These are phyloP conservation scores for Colletotrichum tanaceti DNA, from an alignment of 2,329 filamentous ascomycete genomes.

Conservation along the genomic window DNA sequence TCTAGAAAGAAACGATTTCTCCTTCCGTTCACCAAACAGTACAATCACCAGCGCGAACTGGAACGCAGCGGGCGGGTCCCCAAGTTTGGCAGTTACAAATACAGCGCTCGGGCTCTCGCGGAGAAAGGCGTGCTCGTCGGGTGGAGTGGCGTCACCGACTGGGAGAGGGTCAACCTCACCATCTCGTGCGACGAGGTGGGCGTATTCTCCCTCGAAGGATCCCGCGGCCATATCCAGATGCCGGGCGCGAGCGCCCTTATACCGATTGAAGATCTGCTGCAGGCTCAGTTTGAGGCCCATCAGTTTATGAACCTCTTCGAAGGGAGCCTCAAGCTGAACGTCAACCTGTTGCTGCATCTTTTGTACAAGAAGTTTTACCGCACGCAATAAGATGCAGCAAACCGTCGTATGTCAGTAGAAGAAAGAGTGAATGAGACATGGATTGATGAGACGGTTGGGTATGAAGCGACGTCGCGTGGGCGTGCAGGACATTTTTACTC, in stretches of 20 bases:
- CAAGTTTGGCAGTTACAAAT: conserved; percentile 98
- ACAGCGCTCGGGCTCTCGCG: conserved; percentile 86
- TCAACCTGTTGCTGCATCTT: conserved; percentile 95
- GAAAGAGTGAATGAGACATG: conserved; percentile 28
- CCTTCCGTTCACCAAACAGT: conserved; percentile 97
- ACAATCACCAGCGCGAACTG: conserved; percentile 97
- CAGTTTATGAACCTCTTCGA: conserved; percentile 97
- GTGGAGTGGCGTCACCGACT: conserved; percentile 89
- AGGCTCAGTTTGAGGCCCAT: conserved; percentile 96
- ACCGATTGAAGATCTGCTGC: conserved; percentile 90
- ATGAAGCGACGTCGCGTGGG: conserved; percentile 26
- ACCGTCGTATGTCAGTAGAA: not conserved
- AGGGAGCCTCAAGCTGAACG: conserved; percentile 85
- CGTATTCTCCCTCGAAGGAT: conserved; percentile 92
- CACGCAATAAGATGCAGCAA: conserved; percentile 62
- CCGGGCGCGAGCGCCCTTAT: conserved; percentile 91
- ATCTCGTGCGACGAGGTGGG: conserved; percentile 95
- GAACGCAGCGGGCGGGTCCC: conserved; percentile 89
- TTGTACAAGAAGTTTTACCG: conserved; percentile 99
- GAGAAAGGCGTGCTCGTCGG: conserved; percentile 94
- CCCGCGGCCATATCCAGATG: conserved; percentile 92
- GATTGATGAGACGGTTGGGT: conserved; percentile 32
- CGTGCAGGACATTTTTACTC: conserved; percentile 30
- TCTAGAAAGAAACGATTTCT: conserved; percentile 88
- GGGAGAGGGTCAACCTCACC: conserved; percentile 92